Evolutionary conservation across 2,329 filamentous ascomycete species (phyloP), one percentile per base, ranked within the genome.

Genomic region (Xylariomycetidae sp.): DNA sequence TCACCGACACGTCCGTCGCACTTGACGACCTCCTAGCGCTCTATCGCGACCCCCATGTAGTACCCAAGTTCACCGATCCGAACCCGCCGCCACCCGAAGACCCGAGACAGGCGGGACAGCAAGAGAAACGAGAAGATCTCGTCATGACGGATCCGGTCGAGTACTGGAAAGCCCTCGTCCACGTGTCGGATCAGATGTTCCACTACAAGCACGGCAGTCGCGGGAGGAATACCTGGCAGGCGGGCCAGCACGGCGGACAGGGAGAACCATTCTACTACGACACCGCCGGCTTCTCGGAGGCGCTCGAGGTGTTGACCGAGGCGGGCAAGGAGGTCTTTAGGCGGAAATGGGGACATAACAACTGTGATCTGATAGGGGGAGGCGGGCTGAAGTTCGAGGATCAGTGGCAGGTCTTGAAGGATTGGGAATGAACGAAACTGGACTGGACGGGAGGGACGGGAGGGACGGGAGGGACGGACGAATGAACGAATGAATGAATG

Each of bases 11-110:
- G 1, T 67, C 63, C 27, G 51, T 58, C 18, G 56, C 58, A 11
- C 52, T 75, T 22, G 61, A 70, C 25, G 62, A 73, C 36, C 53
- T 75, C 7, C 38, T 61, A 2, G 64, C 59, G 1, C 46, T 74
- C 4, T 72, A 70, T 41, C 58, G 67, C 27, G 62, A 69, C 29
- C 59, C 62, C 2, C 50, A 43, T 3, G 45, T 61, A 12, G 50
- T 51, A 10, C 56, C 61, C 3, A 45, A 48, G 4, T 68, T 66
- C 33, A 48, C 44, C 14, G 58, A 64, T 28, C 60, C 61, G 15
- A 65, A 63, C 32, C 58, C 56, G 3, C 53, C 55, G 23, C 52
- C 53, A 33, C 59, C 46, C 16, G 46, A 41, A 19, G 39, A 39
- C 10, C 30, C 40, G 6, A 30, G 37, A n/a, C 32, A 42, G 4